Base-by-base conservation (phyloP, 2,329 filamentous ascomycete genomes). In the Lojkania enalia region DNA sequence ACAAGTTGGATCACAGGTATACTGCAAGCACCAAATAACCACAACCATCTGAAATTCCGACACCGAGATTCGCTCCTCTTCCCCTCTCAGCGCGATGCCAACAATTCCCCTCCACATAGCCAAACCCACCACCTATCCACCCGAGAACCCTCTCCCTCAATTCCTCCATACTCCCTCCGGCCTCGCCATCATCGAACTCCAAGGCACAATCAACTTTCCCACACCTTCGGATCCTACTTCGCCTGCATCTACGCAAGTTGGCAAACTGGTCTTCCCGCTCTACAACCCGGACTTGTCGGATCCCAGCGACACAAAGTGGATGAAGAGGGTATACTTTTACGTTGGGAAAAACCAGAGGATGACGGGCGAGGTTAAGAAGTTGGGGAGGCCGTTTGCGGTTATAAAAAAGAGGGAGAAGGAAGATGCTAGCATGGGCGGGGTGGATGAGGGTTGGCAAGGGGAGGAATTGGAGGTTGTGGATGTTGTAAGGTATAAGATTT, bases 161-260 rank as follows among this genome's bases (percentile, higher is more conserved):
- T 78, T 96, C 51, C 81, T 97, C 13, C 88, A 91, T 58, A 96
- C 92, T 1, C 94, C 94, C 0, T 85, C 87, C 0, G 94, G 94
- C 39, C 81, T 96, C 30, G 92, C 92, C 14, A 78, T 99, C 35
- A 77, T 99, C 45, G 94, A 97, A 73, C 82, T 99, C 12, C 94
- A 99, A 75, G 94, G 91, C 49, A 89, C 83, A 12, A 85, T 99
- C 72, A 92, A 95, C 69, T 76, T 90, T 1, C 85, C 89, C 5
- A 73, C 39, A 54, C 67, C 19, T 51, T 72, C 20, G 57, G 65
- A 14, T 51, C 37, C 63, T 4, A 49, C 71, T 25, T 63, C 66
- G 14, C 49, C 64, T 2, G 20, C 55, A 15, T 49, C 61, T 6
- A 81, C 82, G 1, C 71, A 76, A 19, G 77, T 95, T 52, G 90